phyloP scores from a whole-genome alignment of 495 filamentous ascomycete species.

The Hyaloscypha bicolor region DNA sequence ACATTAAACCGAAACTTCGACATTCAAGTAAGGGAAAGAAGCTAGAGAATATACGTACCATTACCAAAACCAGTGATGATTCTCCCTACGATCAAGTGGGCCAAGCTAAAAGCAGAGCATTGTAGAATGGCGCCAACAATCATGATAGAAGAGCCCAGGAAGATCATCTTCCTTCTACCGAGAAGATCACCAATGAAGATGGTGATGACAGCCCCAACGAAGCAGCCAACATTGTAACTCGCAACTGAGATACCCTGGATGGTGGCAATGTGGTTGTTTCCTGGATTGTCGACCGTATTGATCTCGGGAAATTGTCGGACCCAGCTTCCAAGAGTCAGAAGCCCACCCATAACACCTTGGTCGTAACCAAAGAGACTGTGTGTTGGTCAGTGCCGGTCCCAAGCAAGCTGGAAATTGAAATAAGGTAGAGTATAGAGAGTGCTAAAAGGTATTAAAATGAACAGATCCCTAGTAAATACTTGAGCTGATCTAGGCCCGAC shows the following conservation, averaged over 20 bases:
- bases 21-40: neutral
- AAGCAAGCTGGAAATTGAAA: neutral
- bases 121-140: constrained; percentile 69
- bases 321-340: constrained; percentile 43
- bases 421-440: neutral
- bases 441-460: neutral
- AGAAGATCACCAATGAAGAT: constrained; percentile 74
- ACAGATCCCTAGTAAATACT: neutral
- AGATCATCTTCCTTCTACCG: constrained; percentile 70
- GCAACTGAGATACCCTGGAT: constrained; percentile 57
- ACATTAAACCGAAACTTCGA: neutral
- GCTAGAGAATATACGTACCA: constrained; percentile 34
- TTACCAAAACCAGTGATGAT: constrained; percentile 71
- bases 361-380: constrained; percentile 54
- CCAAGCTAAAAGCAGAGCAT: constrained; percentile 56
- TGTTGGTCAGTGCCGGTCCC: neutral
- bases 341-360: constrained; percentile 46
- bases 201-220: constrained; percentile 66
- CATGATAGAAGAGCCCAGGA: constrained; percentile 71
- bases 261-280: constrained; percentile 25
- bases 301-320: constrained; percentile 42
- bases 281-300: constrained; percentile 27
- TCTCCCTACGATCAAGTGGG: constrained; percentile 66
- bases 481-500: neutral
- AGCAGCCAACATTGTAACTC: constrained; percentile 71